These are phyloP conservation scores for Phytopythium aichiense DNA, from an alignment of 352 stramenopile genomes.

Conservation along the genomic window DNA sequence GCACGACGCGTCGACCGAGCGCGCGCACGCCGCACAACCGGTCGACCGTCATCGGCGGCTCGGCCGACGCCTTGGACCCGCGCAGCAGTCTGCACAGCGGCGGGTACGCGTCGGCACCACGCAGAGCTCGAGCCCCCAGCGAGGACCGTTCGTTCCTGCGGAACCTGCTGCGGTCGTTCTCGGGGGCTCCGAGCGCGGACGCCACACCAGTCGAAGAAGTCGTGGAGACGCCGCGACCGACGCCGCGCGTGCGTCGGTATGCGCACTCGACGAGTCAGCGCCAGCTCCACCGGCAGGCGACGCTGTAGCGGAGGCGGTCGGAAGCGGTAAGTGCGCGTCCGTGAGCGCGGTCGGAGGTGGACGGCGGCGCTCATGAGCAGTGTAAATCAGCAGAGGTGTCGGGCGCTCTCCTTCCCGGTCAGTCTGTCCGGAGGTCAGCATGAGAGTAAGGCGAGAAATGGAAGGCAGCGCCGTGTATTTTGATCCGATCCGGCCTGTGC, in stretches of 20 bases:
- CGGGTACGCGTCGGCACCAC: not conserved
- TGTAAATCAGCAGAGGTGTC: not conserved
- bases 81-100: slow-evolving; percentile 5
- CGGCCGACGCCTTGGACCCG: not conserved
- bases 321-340: not conserved
- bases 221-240: slow-evolving; percentile 11
- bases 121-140: not conserved
- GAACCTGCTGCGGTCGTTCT: slow-evolving; percentile 4
- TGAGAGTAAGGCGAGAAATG: slow-evolving; percentile 1
- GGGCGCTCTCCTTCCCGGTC: not conserved
- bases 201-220: slow-evolving; percentile 12
- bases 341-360: not conserved
- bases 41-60: not conserved
- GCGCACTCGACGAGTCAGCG: slow-evolving; percentile 13
- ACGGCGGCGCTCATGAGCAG: not conserved
- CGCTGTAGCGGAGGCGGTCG: slow-evolving; percentile 5
- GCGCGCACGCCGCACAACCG: not conserved
- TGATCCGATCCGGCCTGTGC: not conserved
- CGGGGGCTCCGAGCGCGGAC: not conserved
- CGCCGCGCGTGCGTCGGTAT: slow-evolving; percentile 43
- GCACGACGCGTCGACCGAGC: not conserved
- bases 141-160: slow-evolving; percentile 9
- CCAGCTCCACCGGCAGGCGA: slow-evolving; percentile 21
- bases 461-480: slow-evolving; percentile 20
- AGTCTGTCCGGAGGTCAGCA: not conserved